These are phyloP conservation scores for Bretschneidera sinensis DNA, from an alignment of 345 rosid species.

Conservation along the genomic window DNA sequence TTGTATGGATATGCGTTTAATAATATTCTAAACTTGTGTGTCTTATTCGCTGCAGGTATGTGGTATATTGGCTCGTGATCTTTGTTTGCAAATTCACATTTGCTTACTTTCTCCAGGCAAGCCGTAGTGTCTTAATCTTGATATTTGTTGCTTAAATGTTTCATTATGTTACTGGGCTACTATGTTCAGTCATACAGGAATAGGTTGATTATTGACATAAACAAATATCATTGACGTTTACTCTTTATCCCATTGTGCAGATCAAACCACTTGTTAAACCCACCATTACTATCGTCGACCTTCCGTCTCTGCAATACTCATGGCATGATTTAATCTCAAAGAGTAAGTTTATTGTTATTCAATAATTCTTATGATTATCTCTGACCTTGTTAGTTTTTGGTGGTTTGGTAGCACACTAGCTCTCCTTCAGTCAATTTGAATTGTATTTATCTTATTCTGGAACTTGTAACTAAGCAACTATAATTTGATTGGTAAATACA, in stretches of 20 bases:
- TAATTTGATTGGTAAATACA: background rate
- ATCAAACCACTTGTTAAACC: constrained; percentile 85
- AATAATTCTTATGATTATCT: too few relatives aligned
- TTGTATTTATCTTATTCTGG: too few relatives aligned
- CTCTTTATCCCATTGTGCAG: constrained; percentile 42
- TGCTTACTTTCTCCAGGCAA: constrained; percentile 98
- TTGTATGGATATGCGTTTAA: background rate
- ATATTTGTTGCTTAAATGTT: constrained; percentile 9
- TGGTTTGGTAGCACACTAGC: too few relatives aligned
- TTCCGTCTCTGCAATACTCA: constrained; percentile 51
- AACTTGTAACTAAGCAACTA: background rate
- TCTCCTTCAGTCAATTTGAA: too few relatives aligned
- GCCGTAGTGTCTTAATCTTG: constrained; percentile 16
- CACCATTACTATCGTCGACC: constrained; percentile 43
- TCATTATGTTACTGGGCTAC: background rate
- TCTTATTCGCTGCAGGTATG: constrained; percentile 57
- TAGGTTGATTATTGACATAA: background rate
- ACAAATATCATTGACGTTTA: background rate
- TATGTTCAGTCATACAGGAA: background rate
- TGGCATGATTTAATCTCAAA: constrained; percentile 97
- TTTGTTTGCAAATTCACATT: constrained; percentile 80
- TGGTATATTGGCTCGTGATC: constrained; percentile 88
- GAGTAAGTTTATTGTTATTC: constrained; percentile 39
- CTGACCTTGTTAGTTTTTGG: too few relatives aligned
- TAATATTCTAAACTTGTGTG: background rate